Percentiles rank a stretch among this genome's conserved stretches.
These are phyloP conservation scores for Cryptococcus neoformans DNA, from an alignment of 1,284 basidiomycete species.

Conservation along the genomic window DNA sequence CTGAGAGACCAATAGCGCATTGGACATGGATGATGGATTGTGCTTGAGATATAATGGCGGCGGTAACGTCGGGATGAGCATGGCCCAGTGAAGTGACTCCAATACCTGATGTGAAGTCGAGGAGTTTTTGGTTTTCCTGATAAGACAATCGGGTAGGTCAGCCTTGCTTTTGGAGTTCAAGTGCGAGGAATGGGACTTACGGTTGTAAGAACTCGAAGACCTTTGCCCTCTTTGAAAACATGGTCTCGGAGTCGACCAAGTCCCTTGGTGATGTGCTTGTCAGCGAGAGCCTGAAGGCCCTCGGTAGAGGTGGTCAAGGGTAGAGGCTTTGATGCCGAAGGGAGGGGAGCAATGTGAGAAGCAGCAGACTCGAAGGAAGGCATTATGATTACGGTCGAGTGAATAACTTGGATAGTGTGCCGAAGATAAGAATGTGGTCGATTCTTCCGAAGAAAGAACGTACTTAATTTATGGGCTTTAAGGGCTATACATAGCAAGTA, in stretches of 20 bases:
- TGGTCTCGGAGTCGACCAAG: constrained; percentile 53
- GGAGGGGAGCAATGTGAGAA: constrained; percentile 15
- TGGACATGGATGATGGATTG: constrained; percentile 77
- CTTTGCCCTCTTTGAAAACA: constrained; percentile 72
- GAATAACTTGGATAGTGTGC: background rate
- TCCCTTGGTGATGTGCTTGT: constrained; percentile 40
- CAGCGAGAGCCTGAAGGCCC: constrained; percentile 27
- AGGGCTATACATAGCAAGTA: too few species aligned
- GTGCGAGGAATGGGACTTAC: constrained; percentile 8
- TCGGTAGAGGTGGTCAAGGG: constrained; percentile 20
- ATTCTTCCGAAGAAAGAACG: background rate
- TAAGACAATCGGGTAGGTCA: background rate
- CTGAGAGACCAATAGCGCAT: constrained; percentile 47
- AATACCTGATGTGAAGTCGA: constrained; percentile 85
- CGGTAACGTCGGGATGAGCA: constrained; percentile 79
- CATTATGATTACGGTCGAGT: constrained; percentile 6
- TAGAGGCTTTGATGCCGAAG: constrained; percentile 13
- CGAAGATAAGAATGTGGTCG: background rate
- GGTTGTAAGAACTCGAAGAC: constrained; percentile 61
- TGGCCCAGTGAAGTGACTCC: constrained; percentile 54
- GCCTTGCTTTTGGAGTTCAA: background rate
- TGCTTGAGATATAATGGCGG: constrained; percentile 81
- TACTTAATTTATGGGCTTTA: background rate
- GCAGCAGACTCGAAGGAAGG: constrained; percentile 4
- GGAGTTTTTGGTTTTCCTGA: constrained; percentile 62